Evolutionary conservation across 306 rosid species (phyloP), one percentile per base, ranked within the genome.

Genomic region (Abrus pulchellus): DNA sequence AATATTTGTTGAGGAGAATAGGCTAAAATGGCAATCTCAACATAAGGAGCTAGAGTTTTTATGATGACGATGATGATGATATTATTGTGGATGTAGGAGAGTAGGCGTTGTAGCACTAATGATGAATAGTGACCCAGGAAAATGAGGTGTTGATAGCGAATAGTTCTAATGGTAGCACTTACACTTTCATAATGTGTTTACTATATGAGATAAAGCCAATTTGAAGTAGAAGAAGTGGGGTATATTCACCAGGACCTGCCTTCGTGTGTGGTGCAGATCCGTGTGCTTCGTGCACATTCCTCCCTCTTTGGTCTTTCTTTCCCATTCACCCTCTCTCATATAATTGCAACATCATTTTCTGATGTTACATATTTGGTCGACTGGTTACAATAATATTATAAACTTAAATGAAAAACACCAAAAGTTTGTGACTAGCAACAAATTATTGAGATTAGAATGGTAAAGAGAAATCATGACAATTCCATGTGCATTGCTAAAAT

Each of bases 311-410:
- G 20, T 20, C 5, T n/a, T 9, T 52, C 7, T 68, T 2, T 14
- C 48, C 12, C 20, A 0, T 20, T 20, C 20, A 20, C 20, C 1
- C 44, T 55, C 80, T 75, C 53, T 68, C 41, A 62, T 68, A 83
- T 80, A 83, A 83, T 80, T 85, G 83, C 3, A 71, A 28, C 79
- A 83, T 77, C 75, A 29, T 70, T 86, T 54, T 75, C 74, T 69
- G 83, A 78, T 86, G 85, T 82, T 72, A 79, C 81, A 78, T 47
- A 3, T 80, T 40, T 11, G 60, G 73, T 34, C 9, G 41, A 40
- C 50, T 36, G 27, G 68, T 48, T 11, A 36, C 27, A 30, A 30
- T 73, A 47, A 28, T 59, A 5, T 68, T 47, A 13, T 32, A 4
- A 28, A 52, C 56, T 62, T 63, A 2, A 52, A 72, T 32, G 12